These are phyloP conservation scores for Metschnikowia orientalis DNA, from an alignment of 805 yeast genomes.

Conservation along the genomic window DNA sequence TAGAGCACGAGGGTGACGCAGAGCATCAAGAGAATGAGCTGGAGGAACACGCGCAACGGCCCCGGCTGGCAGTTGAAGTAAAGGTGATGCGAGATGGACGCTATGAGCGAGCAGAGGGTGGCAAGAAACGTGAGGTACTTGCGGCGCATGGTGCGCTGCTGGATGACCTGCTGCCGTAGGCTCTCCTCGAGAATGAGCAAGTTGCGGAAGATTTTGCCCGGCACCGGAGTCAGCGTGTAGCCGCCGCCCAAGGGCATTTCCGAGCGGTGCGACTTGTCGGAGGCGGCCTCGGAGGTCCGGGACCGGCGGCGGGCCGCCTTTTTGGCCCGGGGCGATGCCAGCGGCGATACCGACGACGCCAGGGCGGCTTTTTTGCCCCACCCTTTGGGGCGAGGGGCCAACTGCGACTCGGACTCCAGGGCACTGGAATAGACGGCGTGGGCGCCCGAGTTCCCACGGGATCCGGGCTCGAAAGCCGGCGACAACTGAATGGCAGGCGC, in stretches of 20 bases:
- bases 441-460: background rate
- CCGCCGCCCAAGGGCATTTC: conserved; percentile 16
- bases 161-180: conserved; percentile 73
- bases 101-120: conserved; percentile 36
- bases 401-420: conserved; percentile 17
- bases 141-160: conserved; percentile 61
- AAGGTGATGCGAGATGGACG: conserved; percentile 37
- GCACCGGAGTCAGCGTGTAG: conserved; percentile 35
- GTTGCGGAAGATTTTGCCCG: conserved; percentile 76
- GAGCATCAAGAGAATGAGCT: conserved; percentile 57
- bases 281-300: conserved; percentile 14
- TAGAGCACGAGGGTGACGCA: conserved; percentile 69
- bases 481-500: conserved; percentile 1
- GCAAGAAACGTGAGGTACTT: conserved; percentile 55
- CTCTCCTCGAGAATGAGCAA: conserved; percentile 81
- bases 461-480: conserved; percentile 1
- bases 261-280: conserved; percentile 15
- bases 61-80: conserved; percentile 24
- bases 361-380: conserved; percentile 2
- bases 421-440: conserved; percentile 17
- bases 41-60: conserved; percentile 35
- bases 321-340: conserved; percentile 6
- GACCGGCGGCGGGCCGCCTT: conserved; percentile 14
- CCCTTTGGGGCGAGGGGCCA: conserved; percentile 7
- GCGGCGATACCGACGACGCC: conserved; percentile 4